These are phyloP conservation scores for Xanthoconium stramineum DNA, from an alignment of 768 basidiomycete genomes.

Conservation along the genomic window DNA sequence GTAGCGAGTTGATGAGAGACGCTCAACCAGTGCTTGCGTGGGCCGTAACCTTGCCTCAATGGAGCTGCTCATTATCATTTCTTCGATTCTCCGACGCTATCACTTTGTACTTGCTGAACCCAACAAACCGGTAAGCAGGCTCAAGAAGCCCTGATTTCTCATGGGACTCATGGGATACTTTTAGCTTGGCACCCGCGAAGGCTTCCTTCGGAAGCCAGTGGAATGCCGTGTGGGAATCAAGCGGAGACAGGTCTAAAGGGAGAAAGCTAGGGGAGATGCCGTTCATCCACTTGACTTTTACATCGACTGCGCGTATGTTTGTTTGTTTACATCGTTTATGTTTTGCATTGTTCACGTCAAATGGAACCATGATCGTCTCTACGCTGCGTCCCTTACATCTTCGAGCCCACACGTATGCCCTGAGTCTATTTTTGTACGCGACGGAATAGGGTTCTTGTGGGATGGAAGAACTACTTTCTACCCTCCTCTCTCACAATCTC, in stretches of 20 bases:
- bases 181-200: constrained; percentile 74
- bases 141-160: constrained; percentile 1
- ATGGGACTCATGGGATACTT: constrained; percentile 1
- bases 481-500: constrained; percentile 12
- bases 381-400: not conserved
- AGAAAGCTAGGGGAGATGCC: not conserved
- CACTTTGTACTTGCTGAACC: constrained; percentile 66
- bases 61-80: constrained; percentile 76
- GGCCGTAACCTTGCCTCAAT: constrained; percentile 79
- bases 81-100: constrained; percentile 76
- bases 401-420: not conserved
- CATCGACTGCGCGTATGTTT: not conserved
- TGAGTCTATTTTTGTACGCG: constrained; percentile 18
- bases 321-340: not conserved
- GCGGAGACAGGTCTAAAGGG: constrained; percentile 44
- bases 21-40: constrained; percentile 63
- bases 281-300: not conserved
- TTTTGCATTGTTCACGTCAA: not conserved
- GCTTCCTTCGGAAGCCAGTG: constrained; percentile 84
- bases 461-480: not conserved
- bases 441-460: not conserved
- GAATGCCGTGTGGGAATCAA: constrained; percentile 70
- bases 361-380: not conserved
- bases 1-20: constrained; percentile 4
- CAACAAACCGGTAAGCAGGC: constrained; percentile 43